These are phyloP conservation scores for Sarcodon sp. DNA, from an alignment of 768 basidiomycete genomes.

Conservation along the genomic window DNA sequence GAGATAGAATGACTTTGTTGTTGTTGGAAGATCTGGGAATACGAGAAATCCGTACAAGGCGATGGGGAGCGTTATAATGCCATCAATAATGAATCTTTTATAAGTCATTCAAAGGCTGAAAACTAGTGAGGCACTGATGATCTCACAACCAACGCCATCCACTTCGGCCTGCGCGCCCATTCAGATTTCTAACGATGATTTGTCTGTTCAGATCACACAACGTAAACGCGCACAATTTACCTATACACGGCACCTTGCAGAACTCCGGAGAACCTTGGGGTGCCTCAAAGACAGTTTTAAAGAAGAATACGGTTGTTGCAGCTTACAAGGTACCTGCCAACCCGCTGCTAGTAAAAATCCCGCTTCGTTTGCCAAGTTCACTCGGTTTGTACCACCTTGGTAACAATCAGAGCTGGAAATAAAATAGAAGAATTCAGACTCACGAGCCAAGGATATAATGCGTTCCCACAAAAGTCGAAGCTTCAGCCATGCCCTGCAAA, in stretches of 20 bases:
- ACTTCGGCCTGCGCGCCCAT: conserved; percentile 36
- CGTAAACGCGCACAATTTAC: conserved; percentile 12
- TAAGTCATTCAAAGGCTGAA: not conserved
- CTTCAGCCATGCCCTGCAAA: conserved; percentile 60
- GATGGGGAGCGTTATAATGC: conserved; percentile 59
- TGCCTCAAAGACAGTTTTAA: not conserved
- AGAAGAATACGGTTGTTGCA: not conserved
- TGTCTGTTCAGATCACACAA: not conserved
- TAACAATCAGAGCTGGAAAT: not conserved
- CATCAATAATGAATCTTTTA: conserved; percentile 52
- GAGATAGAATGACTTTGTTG: conserved; percentile 53
- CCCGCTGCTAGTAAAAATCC: conserved; percentile 58
- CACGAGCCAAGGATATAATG: conserved; percentile 65
- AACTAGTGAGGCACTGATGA: not conserved
- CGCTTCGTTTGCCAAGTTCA: conserved; percentile 63
- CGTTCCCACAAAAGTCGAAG: conserved; percentile 67
- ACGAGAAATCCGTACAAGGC: conserved; percentile 59
- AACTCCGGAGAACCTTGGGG: conserved; percentile 45
- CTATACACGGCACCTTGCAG: conserved; percentile 53
- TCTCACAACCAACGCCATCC: conserved; percentile 60
- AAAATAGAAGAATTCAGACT: conserved; percentile 11
- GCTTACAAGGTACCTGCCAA: conserved; percentile 46
- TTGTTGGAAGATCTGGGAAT: conserved; percentile 61
- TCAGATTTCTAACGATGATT: conserved; percentile 29
- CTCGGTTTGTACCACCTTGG: conserved; percentile 53